Evolutionary conservation across 1,284 basidiomycete genomes (phyloP), one percentile per base, ranked within the genome.

Genomic region (Ustilago trichophora): DNA sequence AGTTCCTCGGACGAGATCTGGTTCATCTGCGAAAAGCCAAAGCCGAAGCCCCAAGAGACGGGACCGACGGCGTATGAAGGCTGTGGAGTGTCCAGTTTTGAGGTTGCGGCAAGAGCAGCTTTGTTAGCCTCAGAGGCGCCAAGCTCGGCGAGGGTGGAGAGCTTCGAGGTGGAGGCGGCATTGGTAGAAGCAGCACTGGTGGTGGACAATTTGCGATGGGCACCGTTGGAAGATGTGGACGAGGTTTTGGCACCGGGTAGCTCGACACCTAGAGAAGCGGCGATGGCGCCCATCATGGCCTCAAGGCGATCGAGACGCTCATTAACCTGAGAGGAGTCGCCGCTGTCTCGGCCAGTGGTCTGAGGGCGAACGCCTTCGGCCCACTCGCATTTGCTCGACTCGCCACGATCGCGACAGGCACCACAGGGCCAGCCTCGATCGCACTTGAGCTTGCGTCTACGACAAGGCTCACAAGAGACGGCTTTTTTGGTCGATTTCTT

Each of bases 391-490:
- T 73, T 49, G 52, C 70, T 63, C 26, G 71, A 57, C 45, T 77
- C 76, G 46, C 45, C 45, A 16, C 71, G 67, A 38, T 73, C 71
- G 5, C 58, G 51, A 22, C 71, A 73, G 2, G 71, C 71, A 15
- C 71, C 71, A 37, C 71, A 73, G 18, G 71, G 71, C 66, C 66
- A 73, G 7, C 71, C 71, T 3, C 71, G 71, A 44, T 73, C 71
- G 25, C 68, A 77, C 38, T 77, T 77, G 45, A 77, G 73, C 41
- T 77, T 77, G 15, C 76, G 57, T 8, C 76, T 51, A 25, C 75
- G 67, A 55, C 75, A 76, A 21, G 72, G 46, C 19, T 77, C 73
- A 53, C 75, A 77, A 34, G 73, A 76, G 25, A 74, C 73, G 37
- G 75, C 75, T 32, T 77, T 77, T 22, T 75, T 75, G 7, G 69